Conservation (phyloP, 257 asterid species). For the Parsonsia alboflavescens region DNA sequence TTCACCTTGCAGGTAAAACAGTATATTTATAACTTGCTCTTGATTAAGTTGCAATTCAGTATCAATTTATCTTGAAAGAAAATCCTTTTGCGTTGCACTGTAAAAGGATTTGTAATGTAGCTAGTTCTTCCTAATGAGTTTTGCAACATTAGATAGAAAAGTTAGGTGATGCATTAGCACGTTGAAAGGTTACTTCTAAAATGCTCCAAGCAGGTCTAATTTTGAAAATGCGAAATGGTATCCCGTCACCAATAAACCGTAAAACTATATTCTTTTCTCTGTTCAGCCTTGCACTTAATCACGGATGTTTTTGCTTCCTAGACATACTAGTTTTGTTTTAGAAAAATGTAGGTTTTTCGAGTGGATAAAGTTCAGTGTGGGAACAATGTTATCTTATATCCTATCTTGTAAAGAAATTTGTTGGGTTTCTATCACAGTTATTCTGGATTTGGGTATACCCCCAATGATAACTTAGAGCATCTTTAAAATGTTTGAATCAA, state of each 20-base stretch:
- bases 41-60: not conserved
- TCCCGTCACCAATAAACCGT: not conserved
- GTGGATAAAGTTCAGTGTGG: not conserved
- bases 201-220: not conserved
- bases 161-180: not conserved
- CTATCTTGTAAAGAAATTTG: not conserved
- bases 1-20: constrained; percentile 89
- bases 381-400: not conserved
- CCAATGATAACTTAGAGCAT: not conserved
- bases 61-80: not conserved
- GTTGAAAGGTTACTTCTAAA: not conserved
- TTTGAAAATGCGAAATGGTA: no score
- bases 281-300: not conserved
- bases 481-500: not conserved
- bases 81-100: not conserved
- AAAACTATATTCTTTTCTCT: not conserved
- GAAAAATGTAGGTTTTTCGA: not conserved
- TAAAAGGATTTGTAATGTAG: not conserved
- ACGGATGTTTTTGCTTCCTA: not conserved
- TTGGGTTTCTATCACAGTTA: not conserved
- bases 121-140: not conserved
- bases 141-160: not conserved
- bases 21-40: not conserved
- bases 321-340: not conserved
- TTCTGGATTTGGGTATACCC: not conserved